These are phyloP conservation scores for Lathyrus tuberosus DNA, from an alignment of 306 rosid species.

Conservation along the genomic window DNA sequence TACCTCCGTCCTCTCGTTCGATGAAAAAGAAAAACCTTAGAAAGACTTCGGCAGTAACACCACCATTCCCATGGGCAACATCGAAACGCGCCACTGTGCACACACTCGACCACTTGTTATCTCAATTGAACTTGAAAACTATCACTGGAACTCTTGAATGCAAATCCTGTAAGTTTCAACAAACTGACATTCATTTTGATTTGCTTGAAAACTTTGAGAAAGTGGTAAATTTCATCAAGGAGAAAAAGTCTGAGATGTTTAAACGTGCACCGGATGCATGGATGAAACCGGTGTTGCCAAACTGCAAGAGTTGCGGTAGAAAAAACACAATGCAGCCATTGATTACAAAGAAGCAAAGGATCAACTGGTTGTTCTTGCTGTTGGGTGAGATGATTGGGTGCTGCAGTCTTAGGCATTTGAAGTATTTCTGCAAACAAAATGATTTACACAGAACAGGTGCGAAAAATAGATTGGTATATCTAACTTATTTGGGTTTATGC, in stretches of 20 bases:
- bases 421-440: constrained; percentile 56
- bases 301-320: neutral
- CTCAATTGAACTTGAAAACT: too few relatives aligned
- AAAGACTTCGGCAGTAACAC: too few relatives aligned
- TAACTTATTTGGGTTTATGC: constrained; percentile 47
- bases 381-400: constrained; percentile 55
- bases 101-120: too few relatives aligned
- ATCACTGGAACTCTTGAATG: too few relatives aligned
- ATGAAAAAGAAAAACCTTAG: too few relatives aligned
- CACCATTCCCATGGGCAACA: too few relatives aligned
- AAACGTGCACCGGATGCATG: neutral
- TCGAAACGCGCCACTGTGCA: too few relatives aligned
- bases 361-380: constrained; percentile 66
- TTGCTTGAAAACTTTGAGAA: neutral
- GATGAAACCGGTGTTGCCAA: neutral
- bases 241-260: neutral
- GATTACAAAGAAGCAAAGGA: neutral
- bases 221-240: neutral
- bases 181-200: neutral
- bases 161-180: too few relatives aligned
- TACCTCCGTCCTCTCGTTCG: too few relatives aligned
- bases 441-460: constrained; percentile 49
- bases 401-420: constrained; percentile 49
- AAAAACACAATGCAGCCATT: constrained; percentile 29
- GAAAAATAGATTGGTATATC: constrained; percentile 56